Evolutionary conservation across 371 early-diverging fungal genomes (phyloP).

Genomic region (Apophysomyces variabilis): DNA sequence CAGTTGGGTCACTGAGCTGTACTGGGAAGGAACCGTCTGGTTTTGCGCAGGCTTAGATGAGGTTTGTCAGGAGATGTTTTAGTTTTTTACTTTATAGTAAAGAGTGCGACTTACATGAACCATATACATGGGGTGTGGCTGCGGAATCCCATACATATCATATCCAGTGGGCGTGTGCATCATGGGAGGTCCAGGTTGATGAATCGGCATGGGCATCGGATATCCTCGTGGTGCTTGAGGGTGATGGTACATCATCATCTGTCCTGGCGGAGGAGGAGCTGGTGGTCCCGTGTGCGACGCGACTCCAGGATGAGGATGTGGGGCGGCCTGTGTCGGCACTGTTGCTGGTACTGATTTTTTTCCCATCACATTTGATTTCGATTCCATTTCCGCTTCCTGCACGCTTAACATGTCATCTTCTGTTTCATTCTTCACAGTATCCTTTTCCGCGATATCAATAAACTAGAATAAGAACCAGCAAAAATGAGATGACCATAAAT

Average conservation of each 20-base stretch:
- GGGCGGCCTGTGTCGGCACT: constrained; percentile 18
- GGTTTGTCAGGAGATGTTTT: neutral
- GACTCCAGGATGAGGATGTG: constrained; percentile 17
- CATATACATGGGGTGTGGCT: constrained; percentile 44
- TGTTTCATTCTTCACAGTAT: neutral
- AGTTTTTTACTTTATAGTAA: neutral
- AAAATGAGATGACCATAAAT: neutral
- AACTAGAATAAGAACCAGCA: neutral
- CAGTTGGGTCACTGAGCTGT: neutral
- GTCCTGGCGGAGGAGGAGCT: constrained; percentile 33
- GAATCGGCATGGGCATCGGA: constrained; percentile 27
- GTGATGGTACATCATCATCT: constrained; percentile 24
- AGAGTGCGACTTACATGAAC: constrained; percentile 28
- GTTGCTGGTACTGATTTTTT: constrained; percentile 28
- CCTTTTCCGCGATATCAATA: constrained; percentile 3
- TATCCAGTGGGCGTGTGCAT: constrained; percentile 25
- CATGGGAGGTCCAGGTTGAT: constrained; percentile 17
- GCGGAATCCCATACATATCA: constrained; percentile 44
- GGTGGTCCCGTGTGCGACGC: constrained; percentile 14
- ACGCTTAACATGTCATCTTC: neutral
- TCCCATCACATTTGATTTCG: constrained; percentile 9
- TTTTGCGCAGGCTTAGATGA: constrained; percentile 13
- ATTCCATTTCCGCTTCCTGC: constrained; percentile 17
- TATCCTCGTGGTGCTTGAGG: constrained; percentile 13
- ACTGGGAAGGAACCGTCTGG: constrained; percentile 5